Base-by-base conservation (phyloP, 495 filamentous ascomycete genomes). In the Aspergillus baeticus region DNA sequence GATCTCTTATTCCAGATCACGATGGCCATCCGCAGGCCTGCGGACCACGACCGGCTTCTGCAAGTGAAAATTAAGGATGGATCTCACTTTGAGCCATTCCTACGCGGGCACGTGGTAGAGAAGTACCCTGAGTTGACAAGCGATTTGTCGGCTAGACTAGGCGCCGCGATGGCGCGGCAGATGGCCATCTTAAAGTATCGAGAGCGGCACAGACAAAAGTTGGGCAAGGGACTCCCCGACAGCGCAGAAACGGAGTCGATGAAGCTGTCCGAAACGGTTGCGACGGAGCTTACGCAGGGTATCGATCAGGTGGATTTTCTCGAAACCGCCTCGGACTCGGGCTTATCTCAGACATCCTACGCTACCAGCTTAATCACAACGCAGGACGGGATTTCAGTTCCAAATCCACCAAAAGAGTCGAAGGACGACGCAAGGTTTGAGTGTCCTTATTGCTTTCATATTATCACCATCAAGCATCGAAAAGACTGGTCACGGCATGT, bases 381-480 rank as follows among this genome's bases (percentile, higher is more conserved):
- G n/a, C 10, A 41, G 18, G 38, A 41, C 5, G 17, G 2, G 6
- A 31, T 53, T 26, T 17, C 50, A 33, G 34, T 54, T 6, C 51
- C 51, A 45, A 17, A 46, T 3, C 55, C 44, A 0, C 67, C 67
- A 1, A 51, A 37, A 37, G 56, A 45, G 10, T 59, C 58, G 0
- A 20, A 15, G 4, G 29, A 55, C 26, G 23, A 36, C 11, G 47
- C 14, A 14, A 55, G 45, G 3, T 71, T 65, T 50, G 59, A 65
- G 43, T 71, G 68, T 48, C 68, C 66, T 0, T 71, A 65, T 53
- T 71, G 66, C 54, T 64, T 55, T 26, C 47, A 51, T 10, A 50
- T 65, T 2, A 68, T 64, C 42, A 58, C 55, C 2, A 47, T 58
- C n/a, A 13, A 15, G 3, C 36, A 55, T n/a, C 34, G 35, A 10